Evolutionary conservation across 352 stramenopile species (phyloP).

Genomic region (Phytophthora hybrid): DNA sequence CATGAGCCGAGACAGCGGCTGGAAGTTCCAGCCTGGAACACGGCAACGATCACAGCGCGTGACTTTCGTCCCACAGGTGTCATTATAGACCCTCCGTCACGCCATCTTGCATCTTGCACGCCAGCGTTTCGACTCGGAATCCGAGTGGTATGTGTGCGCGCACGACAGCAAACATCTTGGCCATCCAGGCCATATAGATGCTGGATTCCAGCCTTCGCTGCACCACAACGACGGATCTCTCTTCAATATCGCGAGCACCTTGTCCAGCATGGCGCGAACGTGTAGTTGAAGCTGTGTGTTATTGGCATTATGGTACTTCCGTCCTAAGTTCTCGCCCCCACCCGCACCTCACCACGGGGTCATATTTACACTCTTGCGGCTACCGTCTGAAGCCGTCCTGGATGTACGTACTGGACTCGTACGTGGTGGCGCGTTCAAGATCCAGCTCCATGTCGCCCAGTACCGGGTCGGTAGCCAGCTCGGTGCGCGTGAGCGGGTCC

Average conservation of each 20-base stretch:
- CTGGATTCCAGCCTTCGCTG: neutral
- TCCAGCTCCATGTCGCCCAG: conserved; percentile 35
- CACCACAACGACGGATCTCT: neutral
- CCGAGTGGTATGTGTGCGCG: conserved; percentile 3
- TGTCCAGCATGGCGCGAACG: conserved; percentile 7
- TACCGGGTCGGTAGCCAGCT: conserved; percentile 14
- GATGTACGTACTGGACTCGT: conserved; percentile 37
- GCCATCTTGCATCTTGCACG: neutral
- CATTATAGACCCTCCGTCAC: neutral
- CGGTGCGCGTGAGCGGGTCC: conserved; percentile 14
- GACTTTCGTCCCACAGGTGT: conserved; percentile 2
- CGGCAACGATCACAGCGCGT: neutral
- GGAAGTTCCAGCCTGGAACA: too few relatives aligned
- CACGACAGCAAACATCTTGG: conserved; percentile 8
- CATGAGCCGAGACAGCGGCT: neutral
- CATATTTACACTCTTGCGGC: conserved; percentile 36
- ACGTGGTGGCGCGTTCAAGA: conserved; percentile 33
- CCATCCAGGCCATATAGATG: neutral
- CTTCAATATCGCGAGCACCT: neutral
- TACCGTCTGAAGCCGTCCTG: conserved; percentile 34
- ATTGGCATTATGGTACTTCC: conserved; percentile 38
- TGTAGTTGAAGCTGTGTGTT: conserved; percentile 20
- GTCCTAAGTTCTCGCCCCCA: conserved; percentile 11
- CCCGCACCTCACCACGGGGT: neutral
- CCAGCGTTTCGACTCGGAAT: conserved; percentile 1